Evolutionary conservation across 1,139 yeast species (phyloP).

Genomic region (Zygotorulaspora mrakii): DNA sequence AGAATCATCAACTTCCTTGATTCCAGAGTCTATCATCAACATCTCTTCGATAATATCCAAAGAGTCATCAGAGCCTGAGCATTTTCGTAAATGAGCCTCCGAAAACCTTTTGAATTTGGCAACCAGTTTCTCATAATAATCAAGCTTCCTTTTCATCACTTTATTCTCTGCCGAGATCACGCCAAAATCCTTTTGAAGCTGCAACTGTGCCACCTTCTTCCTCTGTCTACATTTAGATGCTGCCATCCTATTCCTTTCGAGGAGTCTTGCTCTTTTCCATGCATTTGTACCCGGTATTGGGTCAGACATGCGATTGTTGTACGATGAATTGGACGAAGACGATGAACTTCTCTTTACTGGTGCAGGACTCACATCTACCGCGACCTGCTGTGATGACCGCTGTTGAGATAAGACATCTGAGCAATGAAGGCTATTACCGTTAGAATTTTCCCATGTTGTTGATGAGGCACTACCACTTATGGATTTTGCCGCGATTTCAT

Average conservation of each 20-base stretch:
- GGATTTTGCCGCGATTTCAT: not conserved
- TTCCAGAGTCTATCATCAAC: conserved; percentile 35
- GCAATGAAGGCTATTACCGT: not conserved
- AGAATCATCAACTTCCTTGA: conserved; percentile 30
- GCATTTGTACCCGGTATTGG: conserved; percentile 78
- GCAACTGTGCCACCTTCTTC: conserved; percentile 66
- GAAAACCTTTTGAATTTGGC: conserved; percentile 34
- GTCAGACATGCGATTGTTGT: conserved; percentile 37
- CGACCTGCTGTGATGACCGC: not conserved
- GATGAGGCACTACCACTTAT: conserved; percentile 1
- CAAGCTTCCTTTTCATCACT: conserved; percentile 41
- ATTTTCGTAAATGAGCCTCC: conserved; percentile 30
- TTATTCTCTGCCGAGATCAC: conserved; percentile 46
- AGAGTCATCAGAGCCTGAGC: conserved; percentile 26
- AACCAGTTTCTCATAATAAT: conserved; percentile 35
- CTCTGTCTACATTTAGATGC: conserved; percentile 76
- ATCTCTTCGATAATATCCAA: conserved; percentile 35
- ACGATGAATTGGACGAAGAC: conserved; percentile 7
- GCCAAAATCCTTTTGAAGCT: conserved; percentile 55
- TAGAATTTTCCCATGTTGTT: not conserved
- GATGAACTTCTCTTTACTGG: conserved; percentile 3
- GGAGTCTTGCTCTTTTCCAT: conserved; percentile 66
- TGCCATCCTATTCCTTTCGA: conserved; percentile 69
- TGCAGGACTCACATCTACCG: not conserved
- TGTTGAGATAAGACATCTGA: not conserved